phyloP scores from a whole-genome alignment of 2,329 filamentous ascomycete genomes.

The Chalaropsis thielavioides region DNA sequence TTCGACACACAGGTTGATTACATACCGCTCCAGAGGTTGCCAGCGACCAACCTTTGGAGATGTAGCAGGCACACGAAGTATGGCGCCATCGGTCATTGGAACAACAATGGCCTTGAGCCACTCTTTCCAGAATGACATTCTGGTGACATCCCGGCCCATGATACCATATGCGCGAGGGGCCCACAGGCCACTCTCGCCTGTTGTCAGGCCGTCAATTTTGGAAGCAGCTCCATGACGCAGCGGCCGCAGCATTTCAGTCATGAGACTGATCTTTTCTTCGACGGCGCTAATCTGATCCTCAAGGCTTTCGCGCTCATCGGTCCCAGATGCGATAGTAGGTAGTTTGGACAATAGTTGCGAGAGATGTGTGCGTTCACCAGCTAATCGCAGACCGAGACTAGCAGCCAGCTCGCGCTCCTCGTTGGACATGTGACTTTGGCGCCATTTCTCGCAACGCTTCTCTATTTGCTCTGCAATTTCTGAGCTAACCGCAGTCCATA shows the following conservation, averaged over 20 bases:
- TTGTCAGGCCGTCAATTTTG: conserved; percentile 91
- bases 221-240: conserved; percentile 87
- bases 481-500: conserved; percentile 79
- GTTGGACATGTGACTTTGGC: conserved; percentile 73
- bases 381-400: conserved; percentile 77
- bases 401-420: conserved; percentile 85
- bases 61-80: conserved; percentile 71
- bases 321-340: conserved; percentile 66
- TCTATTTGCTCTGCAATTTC: conserved; percentile 74
- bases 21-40: conserved; percentile 93
- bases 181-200: conserved; percentile 92
- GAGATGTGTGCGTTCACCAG: conserved; percentile 73
- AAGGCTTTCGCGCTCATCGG: conserved; percentile 62
- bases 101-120: conserved; percentile 91
- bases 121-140: conserved; percentile 95
- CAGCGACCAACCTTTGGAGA: conserved; percentile 85
- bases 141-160: conserved; percentile 65
- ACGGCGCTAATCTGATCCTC: conserved; percentile 92
- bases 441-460: conserved; percentile 69
- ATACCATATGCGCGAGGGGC: conserved; percentile 87
- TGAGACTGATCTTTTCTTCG: conserved; percentile 91
- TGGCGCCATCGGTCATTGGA: conserved; percentile 79
- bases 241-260: conserved; percentile 89
- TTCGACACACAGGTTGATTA: conserved; percentile 91
- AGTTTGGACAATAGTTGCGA: conserved; percentile 76